Percentiles rank a stretch among this genome's conserved stretches.
Conservation (phyloP, 495 filamentous ascomycete species). For the Lophium mytilinum region DNA sequence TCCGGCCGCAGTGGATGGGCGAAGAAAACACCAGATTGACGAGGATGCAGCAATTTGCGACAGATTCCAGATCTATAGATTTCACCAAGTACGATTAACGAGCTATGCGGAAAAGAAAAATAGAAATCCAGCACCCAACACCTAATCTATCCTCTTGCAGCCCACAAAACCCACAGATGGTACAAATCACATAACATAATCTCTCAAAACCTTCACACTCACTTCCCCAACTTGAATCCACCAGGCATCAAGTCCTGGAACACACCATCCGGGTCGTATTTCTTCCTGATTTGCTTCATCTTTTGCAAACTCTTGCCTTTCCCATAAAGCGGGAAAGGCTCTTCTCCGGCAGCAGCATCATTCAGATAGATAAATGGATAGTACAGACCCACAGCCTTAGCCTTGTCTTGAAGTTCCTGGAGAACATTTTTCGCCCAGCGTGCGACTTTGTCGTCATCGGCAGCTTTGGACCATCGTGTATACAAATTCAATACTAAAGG, state of each 20-base stretch:
- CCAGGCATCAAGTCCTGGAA: constrained; percentile 6
- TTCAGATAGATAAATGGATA: constrained; percentile 6
- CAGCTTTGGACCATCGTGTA: not conserved
- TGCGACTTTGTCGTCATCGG: not conserved
- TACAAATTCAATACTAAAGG: constrained; percentile 1
- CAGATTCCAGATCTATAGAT: too few species aligned
- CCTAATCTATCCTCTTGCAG: too few species aligned
- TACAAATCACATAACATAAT: too few species aligned
- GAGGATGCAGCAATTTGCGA: too few species aligned
- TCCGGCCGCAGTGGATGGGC: too few species aligned
- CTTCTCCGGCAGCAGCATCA: constrained; percentile 5
- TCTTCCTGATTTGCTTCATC: not conserved
- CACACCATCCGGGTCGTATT: constrained; percentile 1
- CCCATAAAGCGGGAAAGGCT: constrained; percentile 3
- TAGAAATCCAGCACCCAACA: too few species aligned
- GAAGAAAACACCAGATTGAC: too few species aligned
- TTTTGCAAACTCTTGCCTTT: not conserved
- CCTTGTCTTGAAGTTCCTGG: not conserved
- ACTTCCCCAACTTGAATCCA: too few species aligned
- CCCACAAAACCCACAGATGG: too few species aligned
- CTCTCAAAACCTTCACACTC: too few species aligned
- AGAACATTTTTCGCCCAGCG: not conserved
- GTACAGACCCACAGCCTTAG: not conserved
- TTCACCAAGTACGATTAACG: too few species aligned
- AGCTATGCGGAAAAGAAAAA: too few species aligned